Evolutionary conservation across 2,329 filamentous ascomycete genomes (phyloP).

Genomic region (Cytospora mali): DNA sequence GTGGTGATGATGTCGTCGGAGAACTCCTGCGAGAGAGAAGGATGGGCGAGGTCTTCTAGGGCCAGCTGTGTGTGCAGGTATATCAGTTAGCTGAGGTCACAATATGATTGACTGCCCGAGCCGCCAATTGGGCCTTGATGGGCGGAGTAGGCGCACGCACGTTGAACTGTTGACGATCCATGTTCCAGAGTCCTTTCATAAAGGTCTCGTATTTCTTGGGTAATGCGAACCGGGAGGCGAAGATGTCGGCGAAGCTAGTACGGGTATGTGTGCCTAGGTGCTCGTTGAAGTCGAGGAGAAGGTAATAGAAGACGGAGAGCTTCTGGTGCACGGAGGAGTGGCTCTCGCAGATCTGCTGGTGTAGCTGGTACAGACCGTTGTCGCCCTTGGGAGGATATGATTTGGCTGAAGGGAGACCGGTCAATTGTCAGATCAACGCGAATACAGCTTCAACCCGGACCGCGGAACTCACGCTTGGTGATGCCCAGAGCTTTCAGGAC

Average conservation of each 20-base stretch:
- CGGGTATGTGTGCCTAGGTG: slow-evolving; percentile 45
- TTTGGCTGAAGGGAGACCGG: slow-evolving; percentile 49
- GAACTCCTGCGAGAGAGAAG: slow-evolving; percentile 78
- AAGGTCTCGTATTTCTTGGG: slow-evolving; percentile 78
- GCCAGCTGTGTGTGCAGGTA: slow-evolving; percentile 54
- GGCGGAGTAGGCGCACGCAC: slow-evolving; percentile 42
- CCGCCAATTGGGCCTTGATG: not conserved
- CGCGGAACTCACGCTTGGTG: slow-evolving; percentile 58
- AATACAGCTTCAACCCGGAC: too few species aligned
- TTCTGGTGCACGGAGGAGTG: slow-evolving; percentile 73
- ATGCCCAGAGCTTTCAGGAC: slow-evolving; percentile 72
- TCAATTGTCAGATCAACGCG: slow-evolving; percentile 1
- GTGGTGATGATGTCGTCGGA: slow-evolving; percentile 77
- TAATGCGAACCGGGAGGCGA: slow-evolving; percentile 65
- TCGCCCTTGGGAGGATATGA: slow-evolving; percentile 76
- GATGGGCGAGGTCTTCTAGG: slow-evolving; percentile 76
- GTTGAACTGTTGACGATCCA: slow-evolving; percentile 72
- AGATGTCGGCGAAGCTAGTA: slow-evolving; percentile 54
- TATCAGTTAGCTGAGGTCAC: slow-evolving; percentile 1
- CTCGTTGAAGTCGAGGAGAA: slow-evolving; percentile 73
- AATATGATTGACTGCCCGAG: not conserved
- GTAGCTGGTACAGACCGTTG: slow-evolving; percentile 67
- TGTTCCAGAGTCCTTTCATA: slow-evolving; percentile 79
- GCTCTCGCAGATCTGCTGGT: slow-evolving; percentile 68
- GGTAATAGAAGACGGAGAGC: slow-evolving; percentile 80